These are phyloP conservation scores for Neurospora tetraspora DNA, from an alignment of 495 filamentous ascomycete species.

Conservation along the genomic window DNA sequence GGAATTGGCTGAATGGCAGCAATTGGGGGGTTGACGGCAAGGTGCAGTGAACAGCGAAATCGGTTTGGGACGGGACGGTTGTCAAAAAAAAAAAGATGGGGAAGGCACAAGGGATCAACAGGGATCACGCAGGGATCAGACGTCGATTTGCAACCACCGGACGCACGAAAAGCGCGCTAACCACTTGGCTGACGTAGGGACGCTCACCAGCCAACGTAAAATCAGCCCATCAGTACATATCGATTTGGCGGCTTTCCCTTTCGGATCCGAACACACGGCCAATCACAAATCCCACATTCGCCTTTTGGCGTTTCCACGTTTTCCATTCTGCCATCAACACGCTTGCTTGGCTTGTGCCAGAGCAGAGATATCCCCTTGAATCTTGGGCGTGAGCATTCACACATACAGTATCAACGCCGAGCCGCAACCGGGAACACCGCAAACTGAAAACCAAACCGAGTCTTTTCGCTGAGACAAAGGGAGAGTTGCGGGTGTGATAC, in stretches of 20 bases:
- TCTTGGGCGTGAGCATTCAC: not conserved
- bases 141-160: too few relatives aligned
- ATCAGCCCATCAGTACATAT: constrained; percentile 13
- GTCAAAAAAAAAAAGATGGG: constrained; percentile 9
- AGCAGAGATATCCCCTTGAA: not conserved
- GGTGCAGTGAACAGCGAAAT: not conserved
- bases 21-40: not conserved
- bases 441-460: not conserved
- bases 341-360: not conserved
- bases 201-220: constrained; percentile 12
- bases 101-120: constrained; percentile 3
- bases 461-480: not conserved
- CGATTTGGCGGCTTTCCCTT: not conserved
- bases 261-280: not conserved
- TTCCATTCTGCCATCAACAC: not conserved
- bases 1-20: not conserved
- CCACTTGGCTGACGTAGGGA: constrained; percentile 17
- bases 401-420: not conserved
- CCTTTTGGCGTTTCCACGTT: not conserved
- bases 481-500: not conserved
- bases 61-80: not conserved
- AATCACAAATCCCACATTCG: not conserved
- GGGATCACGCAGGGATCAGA: not conserved
- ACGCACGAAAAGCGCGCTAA: too few relatives aligned
- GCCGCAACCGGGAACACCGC: not conserved